phyloP scores from a whole-genome alignment of 139 green algal species.

The Desmodesmus armatus region DNA sequence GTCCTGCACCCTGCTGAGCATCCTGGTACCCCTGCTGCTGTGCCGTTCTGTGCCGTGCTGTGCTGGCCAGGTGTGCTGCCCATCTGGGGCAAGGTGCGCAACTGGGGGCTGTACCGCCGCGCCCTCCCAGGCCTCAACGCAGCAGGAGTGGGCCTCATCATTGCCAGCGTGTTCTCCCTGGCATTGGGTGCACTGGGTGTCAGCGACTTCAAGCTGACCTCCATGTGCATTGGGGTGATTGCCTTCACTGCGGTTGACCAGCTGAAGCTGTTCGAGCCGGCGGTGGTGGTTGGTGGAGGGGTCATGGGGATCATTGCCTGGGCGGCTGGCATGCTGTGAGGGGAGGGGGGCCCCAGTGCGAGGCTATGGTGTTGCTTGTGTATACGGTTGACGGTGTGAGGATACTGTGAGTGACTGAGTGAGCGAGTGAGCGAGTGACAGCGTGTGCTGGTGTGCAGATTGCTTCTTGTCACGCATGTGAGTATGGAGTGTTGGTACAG shows the following conservation, averaged over 20 bases:
- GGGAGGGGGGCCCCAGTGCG: no score
- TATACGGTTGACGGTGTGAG: not conserved
- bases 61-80: slow-evolving; percentile 81
- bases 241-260: slow-evolving; percentile 74
- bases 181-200: slow-evolving; percentile 68
- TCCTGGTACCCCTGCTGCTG: no score
- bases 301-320: slow-evolving; percentile 79
- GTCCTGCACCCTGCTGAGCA: no score
- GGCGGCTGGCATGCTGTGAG: slow-evolving; percentile 68
- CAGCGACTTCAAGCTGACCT: slow-evolving; percentile 70
- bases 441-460: no score
- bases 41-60: not conserved
- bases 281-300: slow-evolving; percentile 78
- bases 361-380: not conserved
- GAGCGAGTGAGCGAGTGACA: not conserved
- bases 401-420: not conserved
- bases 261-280: slow-evolving; percentile 75
- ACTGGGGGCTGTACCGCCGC: slow-evolving; percentile 65
- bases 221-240: slow-evolving; percentile 81
- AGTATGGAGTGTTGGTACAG: no score
- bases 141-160: slow-evolving; percentile 88
- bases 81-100: slow-evolving; percentile 87
- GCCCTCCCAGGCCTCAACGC: slow-evolving; percentile 86
- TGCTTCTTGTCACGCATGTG: no score
- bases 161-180: slow-evolving; percentile 88